A percentile compares a stretch with the other conserved stretches of the same genome.
Evolutionary conservation across 495 filamentous ascomycete species (phyloP).

Genomic region (Articulospora tetracladia): DNA sequence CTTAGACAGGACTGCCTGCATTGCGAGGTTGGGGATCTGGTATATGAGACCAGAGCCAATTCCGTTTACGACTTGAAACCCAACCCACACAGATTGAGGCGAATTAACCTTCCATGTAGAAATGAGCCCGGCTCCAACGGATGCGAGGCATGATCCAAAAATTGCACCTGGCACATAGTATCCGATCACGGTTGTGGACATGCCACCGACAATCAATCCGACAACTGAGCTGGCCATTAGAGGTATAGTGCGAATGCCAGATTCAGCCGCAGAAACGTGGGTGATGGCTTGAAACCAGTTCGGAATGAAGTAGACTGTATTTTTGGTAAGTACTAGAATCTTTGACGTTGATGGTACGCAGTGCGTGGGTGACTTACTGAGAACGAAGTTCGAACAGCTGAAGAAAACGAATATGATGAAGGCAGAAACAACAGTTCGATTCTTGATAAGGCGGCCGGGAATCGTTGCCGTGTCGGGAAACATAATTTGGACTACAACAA

Average conservation of each 20-base stretch:
- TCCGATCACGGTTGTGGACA: conserved; percentile 48
- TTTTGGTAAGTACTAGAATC: conserved; percentile 62
- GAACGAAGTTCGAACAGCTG: conserved; percentile 62
- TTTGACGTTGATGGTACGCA: conserved; percentile 33
- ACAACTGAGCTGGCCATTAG: conserved; percentile 41
- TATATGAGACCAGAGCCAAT: conserved; percentile 65
- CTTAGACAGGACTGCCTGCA: conserved; percentile 44
- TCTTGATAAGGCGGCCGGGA: conserved; percentile 67
- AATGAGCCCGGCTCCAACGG: conserved; percentile 59
- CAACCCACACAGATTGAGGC: conserved; percentile 54
- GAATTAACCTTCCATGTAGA: conserved; percentile 52
- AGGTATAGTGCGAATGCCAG: conserved; percentile 66
- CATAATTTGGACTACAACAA: conserved; percentile 61
- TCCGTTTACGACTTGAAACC: conserved; percentile 64
- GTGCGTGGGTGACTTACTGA: conserved; percentile 30
- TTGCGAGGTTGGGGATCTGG: conserved; percentile 59
- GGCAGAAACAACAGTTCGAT: conserved; percentile 66
- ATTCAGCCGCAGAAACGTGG: conserved; percentile 49
- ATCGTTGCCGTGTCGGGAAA: conserved; percentile 72
- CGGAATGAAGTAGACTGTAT: conserved; percentile 62
- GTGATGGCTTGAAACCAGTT: conserved; percentile 76
- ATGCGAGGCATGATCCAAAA: conserved; percentile 42
- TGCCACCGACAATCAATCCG: conserved; percentile 44
- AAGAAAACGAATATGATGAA: too few species aligned
- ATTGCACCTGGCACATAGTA: conserved; percentile 64